A percentile compares a stretch with the other conserved stretches of the same genome.
phyloP scores from a whole-genome alignment of 2,329 filamentous ascomycete species.

The Raffaelea deltoideospora region DNA sequence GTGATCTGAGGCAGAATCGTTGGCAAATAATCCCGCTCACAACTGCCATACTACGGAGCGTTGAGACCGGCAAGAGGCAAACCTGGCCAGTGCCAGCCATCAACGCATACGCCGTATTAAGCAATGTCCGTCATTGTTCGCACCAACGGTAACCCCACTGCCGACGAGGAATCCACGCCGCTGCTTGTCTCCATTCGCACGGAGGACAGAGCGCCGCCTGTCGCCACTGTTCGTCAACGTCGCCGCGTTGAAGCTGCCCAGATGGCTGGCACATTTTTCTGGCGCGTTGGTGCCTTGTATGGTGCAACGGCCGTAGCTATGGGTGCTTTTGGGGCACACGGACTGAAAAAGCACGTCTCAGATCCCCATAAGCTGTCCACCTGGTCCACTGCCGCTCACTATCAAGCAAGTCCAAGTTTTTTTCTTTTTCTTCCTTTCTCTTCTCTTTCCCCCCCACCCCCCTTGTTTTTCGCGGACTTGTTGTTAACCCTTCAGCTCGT shows the following conservation, averaged over 20 bases:
- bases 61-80: too few species aligned
- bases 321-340: slow-evolving; percentile 55
- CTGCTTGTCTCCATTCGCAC: slow-evolving; percentile 7
- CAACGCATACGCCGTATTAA: not conserved
- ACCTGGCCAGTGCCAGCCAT: too few species aligned
- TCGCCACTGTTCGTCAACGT: not conserved
- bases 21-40: too few species aligned
- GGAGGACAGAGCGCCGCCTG: not conserved
- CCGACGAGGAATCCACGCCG: slow-evolving; percentile 7
- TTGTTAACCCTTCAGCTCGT: slow-evolving; percentile 30
- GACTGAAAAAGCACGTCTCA: slow-evolving; percentile 43
- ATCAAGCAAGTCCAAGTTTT: slow-evolving; percentile 32
- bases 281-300: slow-evolving; percentile 46
- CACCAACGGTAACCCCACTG: not conserved
- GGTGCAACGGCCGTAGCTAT: slow-evolving; percentile 45
- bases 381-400: slow-evolving; percentile 52
- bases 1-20: too few species aligned
- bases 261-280: slow-evolving; percentile 25
- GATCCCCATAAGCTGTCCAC: slow-evolving; percentile 43
- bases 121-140: slow-evolving; percentile 7
- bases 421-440: not conserved
- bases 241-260: not conserved
- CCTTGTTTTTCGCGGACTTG: too few species aligned
- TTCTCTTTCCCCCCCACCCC: not conserved
- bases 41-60: too few species aligned